phyloP scores from a whole-genome alignment of 768 basidiomycete genomes.

The Leucosporidium yakuticum region DNA sequence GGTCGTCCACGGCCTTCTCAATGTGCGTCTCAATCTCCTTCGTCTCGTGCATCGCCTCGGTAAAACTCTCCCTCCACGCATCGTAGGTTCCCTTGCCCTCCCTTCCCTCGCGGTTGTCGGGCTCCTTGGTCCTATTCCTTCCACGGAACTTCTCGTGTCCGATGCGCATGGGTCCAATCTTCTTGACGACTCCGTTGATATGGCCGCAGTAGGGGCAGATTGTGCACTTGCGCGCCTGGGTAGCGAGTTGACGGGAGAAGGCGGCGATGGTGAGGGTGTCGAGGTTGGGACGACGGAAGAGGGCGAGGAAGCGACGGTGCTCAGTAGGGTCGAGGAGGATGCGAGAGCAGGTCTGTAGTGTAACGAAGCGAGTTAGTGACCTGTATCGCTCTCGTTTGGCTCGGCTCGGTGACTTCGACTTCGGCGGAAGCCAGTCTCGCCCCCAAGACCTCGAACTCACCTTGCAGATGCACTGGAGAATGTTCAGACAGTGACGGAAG shows the following conservation, averaged over 20 bases:
- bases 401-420: background rate
- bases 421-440: background rate
- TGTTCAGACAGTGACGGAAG: conserved; percentile 88
- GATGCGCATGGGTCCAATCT: conserved; percentile 88
- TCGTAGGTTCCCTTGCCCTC: conserved; percentile 32
- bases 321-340: conserved; percentile 84
- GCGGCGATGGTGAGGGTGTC: conserved; percentile 86
- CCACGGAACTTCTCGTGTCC: conserved; percentile 96
- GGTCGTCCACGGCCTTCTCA: conserved; percentile 83
- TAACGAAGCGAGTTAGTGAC: background rate
- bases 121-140: conserved; percentile 81
- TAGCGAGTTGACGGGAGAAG: conserved; percentile 76
- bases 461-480: conserved; percentile 96
- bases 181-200: conserved; percentile 93
- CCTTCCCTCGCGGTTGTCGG: conserved; percentile 70
- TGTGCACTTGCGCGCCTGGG: conserved; percentile 77
- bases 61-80: conserved; percentile 53
- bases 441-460: conserved; percentile 46
- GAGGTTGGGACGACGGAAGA: conserved; percentile 82
- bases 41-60: conserved; percentile 72
- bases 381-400: background rate
- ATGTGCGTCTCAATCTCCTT: conserved; percentile 79
- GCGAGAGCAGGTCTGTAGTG: conserved; percentile 67
- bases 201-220: conserved; percentile 90
- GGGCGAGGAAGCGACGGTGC: conserved; percentile 71